Evolutionary conservation across 2,329 filamentous ascomycete species (phyloP).

Genomic region (Scortechinia acanthostroma): DNA sequence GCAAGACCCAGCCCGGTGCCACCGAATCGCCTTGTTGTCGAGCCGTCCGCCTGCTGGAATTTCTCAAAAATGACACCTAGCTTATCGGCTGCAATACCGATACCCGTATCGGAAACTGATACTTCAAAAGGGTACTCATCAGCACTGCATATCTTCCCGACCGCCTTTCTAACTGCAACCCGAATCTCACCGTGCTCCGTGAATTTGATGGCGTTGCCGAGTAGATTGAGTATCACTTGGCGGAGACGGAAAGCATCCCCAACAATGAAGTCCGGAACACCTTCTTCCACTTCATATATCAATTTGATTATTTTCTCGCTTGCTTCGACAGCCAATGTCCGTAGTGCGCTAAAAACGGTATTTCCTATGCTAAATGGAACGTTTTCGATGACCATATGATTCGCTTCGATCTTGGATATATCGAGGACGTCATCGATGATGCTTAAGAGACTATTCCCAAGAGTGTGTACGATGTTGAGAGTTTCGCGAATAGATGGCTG

Average conservation of each 20-base stretch:
- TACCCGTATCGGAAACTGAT: constrained; percentile 89
- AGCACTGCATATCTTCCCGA: constrained; percentile 80
- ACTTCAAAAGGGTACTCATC: constrained; percentile 72
- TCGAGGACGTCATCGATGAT: constrained; percentile 85
- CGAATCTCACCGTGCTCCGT: constrained; percentile 94
- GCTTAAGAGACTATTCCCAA: constrained; percentile 89
- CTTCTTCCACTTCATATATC: constrained; percentile 86
- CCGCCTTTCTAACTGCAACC: constrained; percentile 94
- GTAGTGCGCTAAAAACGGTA: constrained; percentile 96
- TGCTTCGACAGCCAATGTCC: constrained; percentile 91
- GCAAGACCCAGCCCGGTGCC: constrained; percentile 89
- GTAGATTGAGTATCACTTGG: constrained; percentile 93
- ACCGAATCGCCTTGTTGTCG: constrained; percentile 90
- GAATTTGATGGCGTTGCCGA: constrained; percentile 98
- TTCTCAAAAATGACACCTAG: constrained; percentile 96
- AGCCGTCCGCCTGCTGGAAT: constrained; percentile 96
- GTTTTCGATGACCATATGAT: constrained; percentile 95
- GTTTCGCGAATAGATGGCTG: constrained; percentile 95
- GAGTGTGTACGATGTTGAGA: constrained; percentile 94
- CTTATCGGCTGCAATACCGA: constrained; percentile 92
- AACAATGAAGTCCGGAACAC: constrained; percentile 88
- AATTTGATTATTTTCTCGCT: constrained; percentile 92
- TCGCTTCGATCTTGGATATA: constrained; percentile 80
- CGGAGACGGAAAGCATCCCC: constrained; percentile 93
- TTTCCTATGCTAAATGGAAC: constrained; percentile 91